phyloP scores from a whole-genome alignment of 140 eudicot genomes.

The Anethum foeniculum region DNA sequence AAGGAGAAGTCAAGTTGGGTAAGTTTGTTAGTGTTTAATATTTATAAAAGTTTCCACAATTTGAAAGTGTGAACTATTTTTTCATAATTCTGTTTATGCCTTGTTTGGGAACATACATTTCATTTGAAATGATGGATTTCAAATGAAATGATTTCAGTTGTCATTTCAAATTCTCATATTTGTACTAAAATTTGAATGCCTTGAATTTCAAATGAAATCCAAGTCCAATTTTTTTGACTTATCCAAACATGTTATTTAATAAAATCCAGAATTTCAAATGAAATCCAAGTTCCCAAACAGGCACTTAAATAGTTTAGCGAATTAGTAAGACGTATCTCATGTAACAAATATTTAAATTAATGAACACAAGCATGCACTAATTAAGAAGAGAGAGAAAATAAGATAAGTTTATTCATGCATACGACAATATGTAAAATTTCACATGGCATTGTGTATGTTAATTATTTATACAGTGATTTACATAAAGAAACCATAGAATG shows the following conservation, averaged over 20 bases:
- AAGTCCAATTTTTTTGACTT: too few species aligned
- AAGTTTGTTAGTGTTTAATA: slow-evolving; percentile 18
- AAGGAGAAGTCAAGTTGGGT: slow-evolving; percentile 99
- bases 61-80: not conserved
- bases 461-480: not conserved
- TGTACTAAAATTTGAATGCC: too few species aligned
- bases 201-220: too few species aligned
- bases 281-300: too few species aligned
- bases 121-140: too few species aligned
- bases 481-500: not conserved
- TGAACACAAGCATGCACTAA: not conserved
- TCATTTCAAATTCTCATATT: too few species aligned
- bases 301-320: not conserved
- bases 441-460: not conserved
- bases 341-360: not conserved
- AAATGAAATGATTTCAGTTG: too few species aligned
- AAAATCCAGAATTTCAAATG: too few species aligned
- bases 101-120: too few species aligned
- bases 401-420: not conserved
- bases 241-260: too few species aligned
- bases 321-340: not conserved
- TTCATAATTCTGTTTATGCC: not conserved
- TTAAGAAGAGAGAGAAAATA: not conserved
- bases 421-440: not conserved
- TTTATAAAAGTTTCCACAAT: not conserved